Base-by-base conservation (phyloP, 176 grass and related monocot species). In the Eremochloa ophiuroides region DNA sequence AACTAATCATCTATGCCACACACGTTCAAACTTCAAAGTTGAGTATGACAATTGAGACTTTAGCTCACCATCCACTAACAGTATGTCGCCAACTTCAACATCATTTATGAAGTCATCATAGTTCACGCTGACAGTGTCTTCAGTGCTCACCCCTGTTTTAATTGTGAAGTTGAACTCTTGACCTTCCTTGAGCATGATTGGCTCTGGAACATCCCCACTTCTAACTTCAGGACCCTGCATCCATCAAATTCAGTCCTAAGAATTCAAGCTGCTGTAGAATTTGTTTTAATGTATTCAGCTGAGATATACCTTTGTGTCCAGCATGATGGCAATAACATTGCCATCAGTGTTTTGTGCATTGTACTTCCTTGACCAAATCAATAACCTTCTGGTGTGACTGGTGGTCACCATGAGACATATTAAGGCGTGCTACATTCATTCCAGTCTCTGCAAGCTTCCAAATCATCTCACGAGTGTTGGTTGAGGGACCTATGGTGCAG, bases 351-450 rank as follows among this genome's bases (percentile, higher is more conserved):
- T 92, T 71, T 98, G 46, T 7, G 81, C 44, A 74, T 98, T 98
- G 68, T 98, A 98, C 75, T 98, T 98, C 90, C 81, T 89, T 98
- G 39, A 98, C 95, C 86, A 98, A 81, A 85, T 98, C 95, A 76
- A 95, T 89, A 81, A 95, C 88, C 64, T 95, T 95, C 86, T 95
- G 79, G 82, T 98, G 95, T 14, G 95, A 98, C 79, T 95, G 79
- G 51, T 98, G 90, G 84, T 98, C 95, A 50, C 95, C 95, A 82
- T 98, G 95, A 77, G 95, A 98, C 95, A 98, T 98, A 83, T 98
- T 98, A 16, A 98, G 53, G 10, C 95, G 86, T 3, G 95, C 95
- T 60, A 98, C 90, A 26, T 95, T 95, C 95, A 98, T 98, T 55
- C 95, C 95, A 60, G 79, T 81, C 74, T 95, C 95, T 63, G 95